phyloP scores from a whole-genome alignment of 371 early-diverging fungal species.

The Basidiobolus meristosporus region DNA sequence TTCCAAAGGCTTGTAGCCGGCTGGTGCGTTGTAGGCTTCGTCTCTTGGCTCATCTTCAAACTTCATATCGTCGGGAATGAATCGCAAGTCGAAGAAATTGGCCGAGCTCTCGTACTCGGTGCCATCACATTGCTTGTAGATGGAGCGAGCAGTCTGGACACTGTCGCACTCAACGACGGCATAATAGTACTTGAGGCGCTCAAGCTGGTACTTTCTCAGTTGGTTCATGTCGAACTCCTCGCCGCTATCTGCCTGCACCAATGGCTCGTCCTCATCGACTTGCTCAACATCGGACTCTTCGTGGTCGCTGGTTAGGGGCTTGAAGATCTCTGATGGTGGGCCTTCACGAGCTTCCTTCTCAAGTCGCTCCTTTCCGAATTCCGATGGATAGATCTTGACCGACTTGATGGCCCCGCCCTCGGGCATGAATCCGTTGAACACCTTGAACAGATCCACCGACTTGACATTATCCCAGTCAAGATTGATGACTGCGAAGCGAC shows the following conservation, averaged over 20 bases:
- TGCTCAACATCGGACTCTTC: constrained; percentile 14
- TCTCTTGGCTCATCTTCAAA: constrained; percentile 45
- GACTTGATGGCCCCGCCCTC: constrained; percentile 45
- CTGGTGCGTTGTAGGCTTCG: constrained; percentile 46
- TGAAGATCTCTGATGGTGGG: constrained; percentile 67
- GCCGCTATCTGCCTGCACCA: constrained; percentile 24
- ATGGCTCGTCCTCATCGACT: constrained; percentile 17
- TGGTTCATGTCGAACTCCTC: constrained; percentile 71
- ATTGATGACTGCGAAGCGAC: constrained; percentile 81
- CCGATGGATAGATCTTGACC: constrained; percentile 82
- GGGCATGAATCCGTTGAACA: constrained; percentile 73
- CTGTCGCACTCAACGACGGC: constrained; percentile 86
- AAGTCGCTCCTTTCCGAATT: constrained; percentile 87
- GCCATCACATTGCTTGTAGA: constrained; percentile 79
- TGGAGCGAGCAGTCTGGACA: constrained; percentile 60
- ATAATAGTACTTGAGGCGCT: constrained; percentile 85
- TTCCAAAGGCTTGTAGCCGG: constrained; percentile 53
- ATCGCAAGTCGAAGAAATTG: constrained; percentile 92
- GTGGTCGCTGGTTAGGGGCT: constrained; percentile 7
- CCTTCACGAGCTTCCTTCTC: constrained; percentile 53
- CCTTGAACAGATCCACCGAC: constrained; percentile 71
- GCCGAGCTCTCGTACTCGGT: constrained; percentile 85
- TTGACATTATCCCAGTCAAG: constrained; percentile 82
- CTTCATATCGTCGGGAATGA: constrained; percentile 79
- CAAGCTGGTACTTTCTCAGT: constrained; percentile 84